Evolutionary conservation across 257 asterid genomes (phyloP), one percentile per base, ranked within the genome.

Genomic region (Ehretia macrophylla): DNA sequence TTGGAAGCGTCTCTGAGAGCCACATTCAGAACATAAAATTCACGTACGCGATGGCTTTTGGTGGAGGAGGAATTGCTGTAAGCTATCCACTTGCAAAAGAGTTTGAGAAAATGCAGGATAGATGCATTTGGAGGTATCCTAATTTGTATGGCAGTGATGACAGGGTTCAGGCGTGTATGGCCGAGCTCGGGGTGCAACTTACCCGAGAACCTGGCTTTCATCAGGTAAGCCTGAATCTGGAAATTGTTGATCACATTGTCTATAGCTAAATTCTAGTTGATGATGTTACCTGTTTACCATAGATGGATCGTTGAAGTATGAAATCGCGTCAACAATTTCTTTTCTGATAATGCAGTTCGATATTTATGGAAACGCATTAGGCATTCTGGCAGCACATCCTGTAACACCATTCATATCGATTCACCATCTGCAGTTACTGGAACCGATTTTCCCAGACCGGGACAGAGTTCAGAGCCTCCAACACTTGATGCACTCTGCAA

Each of bases 31-130:
- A 90, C 22, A 86, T 90, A 16, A 78, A 80, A 44, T 86, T 86
- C 68, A 86, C 97, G 0, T 84, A 84, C 52, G 66, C 70, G 0
- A 90, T 90, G 97, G 97, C 95, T 13, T 90, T 71, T 58, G 97
- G 97, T 17, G 97, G 97, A 20, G 97, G 96, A 4, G 97, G 97
- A 4, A 86, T 90, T 11, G 95, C 95, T 8, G 84, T 90, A 44
- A 90, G 97, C 70, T 87, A 90, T 62, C 96, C 97, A 0, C 59
- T 90, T 46, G 97, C 97, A 0, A 65, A 63, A 44, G 96, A 81
- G 65, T 69, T 90, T 21, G 97, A 77, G 73, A 86, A 78, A 58
- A 83, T 86, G 83, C 97, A 86, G 74, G 97, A 90, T 65, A 64
- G 77, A 8, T 90, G 96, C 62, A 80, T 90, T 38, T 84, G 84